Base-by-base conservation (phyloP, 108 stramenopile species). In the Schizochytrium sp. region DNA sequence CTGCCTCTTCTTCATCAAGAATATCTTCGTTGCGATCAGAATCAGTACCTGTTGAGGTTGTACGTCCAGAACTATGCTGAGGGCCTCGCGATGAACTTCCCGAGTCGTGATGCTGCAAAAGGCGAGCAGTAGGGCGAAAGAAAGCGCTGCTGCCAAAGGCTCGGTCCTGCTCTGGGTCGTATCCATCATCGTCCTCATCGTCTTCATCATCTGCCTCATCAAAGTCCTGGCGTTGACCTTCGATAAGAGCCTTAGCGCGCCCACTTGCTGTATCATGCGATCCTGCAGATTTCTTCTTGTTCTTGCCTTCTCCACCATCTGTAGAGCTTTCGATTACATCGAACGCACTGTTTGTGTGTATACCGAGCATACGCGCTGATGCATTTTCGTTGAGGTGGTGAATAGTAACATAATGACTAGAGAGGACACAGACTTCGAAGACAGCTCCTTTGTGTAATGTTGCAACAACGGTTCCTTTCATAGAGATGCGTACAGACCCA, bases 101-200 rank as follows among this genome's bases (percentile, higher is more conserved):
- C 28, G 28, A 28, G 28, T 28, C 28, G 28, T 28, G 28, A 28
- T 28, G 28, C 28, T 28, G 28, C 28, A 28, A 28, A 28, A 28
- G 28, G 28, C 28, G 28, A 28, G 28, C 28, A 28, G 28, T 28
- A 28, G 28, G 28, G 28, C 28, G 28, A 28, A 28, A 28, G 28
- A 28, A 28, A 28, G 28, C 28, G 0, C 28, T 28, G 28, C 28
- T 17, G 59, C 59, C 59, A 60, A 60, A 60, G 17, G 59, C 17
- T 0, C 59, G 59, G 19, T 19, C 59, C 59, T 60, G 19, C 19
- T n/a, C 19, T 17, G 59, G 19, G n/a, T 60, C 59, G 59, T 60
- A 17, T 60, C 19, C 59, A n/a, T 83, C 76, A 5, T 83, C 76
- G 76, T 83, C 76, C 10, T 83, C 76, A 42, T 83, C 76, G 53